Conservation (phyloP, 2,329 filamentous ascomycete species). For the Myriosclerotinia scirpicola region DNA sequence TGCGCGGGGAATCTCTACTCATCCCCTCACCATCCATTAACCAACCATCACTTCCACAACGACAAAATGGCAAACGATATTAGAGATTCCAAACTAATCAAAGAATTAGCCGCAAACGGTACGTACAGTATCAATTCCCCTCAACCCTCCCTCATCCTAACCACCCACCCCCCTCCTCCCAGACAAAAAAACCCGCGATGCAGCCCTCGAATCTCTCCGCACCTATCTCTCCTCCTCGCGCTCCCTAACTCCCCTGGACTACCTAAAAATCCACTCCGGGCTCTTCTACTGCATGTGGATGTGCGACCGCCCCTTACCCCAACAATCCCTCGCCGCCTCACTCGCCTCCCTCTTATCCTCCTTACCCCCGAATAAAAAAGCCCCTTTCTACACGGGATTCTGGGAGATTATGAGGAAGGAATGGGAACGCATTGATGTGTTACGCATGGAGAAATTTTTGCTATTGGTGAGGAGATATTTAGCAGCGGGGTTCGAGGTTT, state of each 20-base stretch:
- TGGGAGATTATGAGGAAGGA: conserved; percentile 69
- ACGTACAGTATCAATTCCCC: conserved; percentile 7
- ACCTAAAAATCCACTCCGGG: conserved; percentile 91
- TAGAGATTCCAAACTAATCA: conserved; percentile 41
- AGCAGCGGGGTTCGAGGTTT: conserved; percentile 61
- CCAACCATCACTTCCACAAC: too few species aligned
- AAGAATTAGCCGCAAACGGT: conserved; percentile 43
- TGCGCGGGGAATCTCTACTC: background rate
- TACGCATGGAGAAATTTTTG: conserved; percentile 91
- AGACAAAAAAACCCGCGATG: conserved; percentile 78
- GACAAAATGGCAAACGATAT: conserved; percentile 36
- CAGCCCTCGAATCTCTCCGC: conserved; percentile 73
- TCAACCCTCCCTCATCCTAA: background rate
- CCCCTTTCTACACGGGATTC: conserved; percentile 60
- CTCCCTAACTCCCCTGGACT: conserved; percentile 65
- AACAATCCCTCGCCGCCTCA: conserved; percentile 78
- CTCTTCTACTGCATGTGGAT: conserved; percentile 94
- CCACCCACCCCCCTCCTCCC: conserved; percentile 21
- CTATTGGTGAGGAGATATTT: conserved; percentile 79
- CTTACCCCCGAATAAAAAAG: conserved; percentile 50
- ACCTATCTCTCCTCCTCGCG: conserved; percentile 66
- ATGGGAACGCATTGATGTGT: conserved; percentile 69
- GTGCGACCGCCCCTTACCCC: conserved; percentile 83
- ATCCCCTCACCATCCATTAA: too few species aligned
- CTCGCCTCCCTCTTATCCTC: conserved; percentile 69